phyloP scores from a whole-genome alignment of 1,284 basidiomycete species.

The Fistulinella staudtii region DNA sequence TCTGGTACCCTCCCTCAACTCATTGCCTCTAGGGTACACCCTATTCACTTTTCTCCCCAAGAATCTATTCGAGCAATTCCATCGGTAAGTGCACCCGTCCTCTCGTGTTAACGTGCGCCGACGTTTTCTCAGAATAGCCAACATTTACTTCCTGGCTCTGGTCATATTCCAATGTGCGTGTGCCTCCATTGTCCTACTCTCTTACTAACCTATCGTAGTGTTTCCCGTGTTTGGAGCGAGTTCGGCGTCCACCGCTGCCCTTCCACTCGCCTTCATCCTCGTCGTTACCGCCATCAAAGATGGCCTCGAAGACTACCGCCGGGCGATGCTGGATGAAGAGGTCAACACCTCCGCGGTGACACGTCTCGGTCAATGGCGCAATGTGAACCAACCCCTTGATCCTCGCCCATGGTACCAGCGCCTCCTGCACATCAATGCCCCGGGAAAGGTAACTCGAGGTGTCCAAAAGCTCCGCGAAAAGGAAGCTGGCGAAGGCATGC shows the following conservation, averaged over 20 bases:
- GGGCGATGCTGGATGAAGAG: conserved; percentile 83
- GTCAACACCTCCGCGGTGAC: conserved; percentile 90
- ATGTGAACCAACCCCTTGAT: conserved; percentile 84
- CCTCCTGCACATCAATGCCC: conserved; percentile 61
- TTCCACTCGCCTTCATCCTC: conserved; percentile 88
- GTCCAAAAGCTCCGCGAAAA: conserved; percentile 81
- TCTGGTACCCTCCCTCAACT: conserved; percentile 3
- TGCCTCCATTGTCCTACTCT: neutral
- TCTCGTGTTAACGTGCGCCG: neutral
- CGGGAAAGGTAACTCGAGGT: conserved; percentile 78
- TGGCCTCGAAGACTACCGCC: conserved; percentile 90
- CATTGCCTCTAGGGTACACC: conserved; percentile 68
- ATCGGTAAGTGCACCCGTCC: conserved; percentile 50
- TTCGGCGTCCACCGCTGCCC: conserved; percentile 76
- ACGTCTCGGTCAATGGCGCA: conserved; percentile 83
- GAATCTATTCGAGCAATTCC: conserved; percentile 90
- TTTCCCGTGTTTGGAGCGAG: conserved; percentile 91
- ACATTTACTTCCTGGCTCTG: conserved; percentile 86
- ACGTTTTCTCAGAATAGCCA: conserved; percentile 63
- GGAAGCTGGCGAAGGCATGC: conserved; percentile 68
- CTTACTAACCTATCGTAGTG: conserved; percentile 42
- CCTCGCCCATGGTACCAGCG: conserved; percentile 73
- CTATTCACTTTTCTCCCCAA: conserved; percentile 90
- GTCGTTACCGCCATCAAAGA: conserved; percentile 92
- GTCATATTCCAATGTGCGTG: conserved; percentile 76